Percentiles rank a stretch among this genome's conserved stretches.
phyloP scores from a whole-genome alignment of 1,284 basidiomycete genomes.

The Puccinia horiana region DNA sequence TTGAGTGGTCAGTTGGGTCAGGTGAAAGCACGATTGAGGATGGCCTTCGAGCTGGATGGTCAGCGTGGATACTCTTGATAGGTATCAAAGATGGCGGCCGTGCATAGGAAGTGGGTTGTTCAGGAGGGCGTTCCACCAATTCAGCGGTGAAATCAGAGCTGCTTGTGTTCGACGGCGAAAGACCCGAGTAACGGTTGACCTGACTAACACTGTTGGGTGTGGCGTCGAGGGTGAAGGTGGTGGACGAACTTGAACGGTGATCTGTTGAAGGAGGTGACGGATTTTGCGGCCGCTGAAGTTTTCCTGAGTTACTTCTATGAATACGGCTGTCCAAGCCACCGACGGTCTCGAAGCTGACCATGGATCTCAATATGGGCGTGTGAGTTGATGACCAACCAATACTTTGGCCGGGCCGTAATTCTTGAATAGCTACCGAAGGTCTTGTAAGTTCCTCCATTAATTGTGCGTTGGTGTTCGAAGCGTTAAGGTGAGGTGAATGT shows the following conservation, averaged over 20 bases:
- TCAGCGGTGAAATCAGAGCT: constrained; percentile 20
- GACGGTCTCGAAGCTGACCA: background rate
- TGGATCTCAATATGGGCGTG: background rate
- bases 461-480: background rate
- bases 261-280: constrained; percentile 4
- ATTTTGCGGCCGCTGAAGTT: background rate
- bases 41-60: background rate
- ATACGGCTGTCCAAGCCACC: background rate
- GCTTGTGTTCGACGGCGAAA: background rate
- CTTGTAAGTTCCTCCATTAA: background rate
- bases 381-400: background rate
- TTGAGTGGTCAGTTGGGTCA: background rate
- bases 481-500: background rate
- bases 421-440: background rate
- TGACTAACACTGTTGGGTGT: background rate
- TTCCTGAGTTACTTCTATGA: background rate
- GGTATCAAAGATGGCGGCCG: constrained; percentile 1
- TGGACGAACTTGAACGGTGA: background rate
- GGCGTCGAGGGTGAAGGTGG: background rate
- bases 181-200: background rate
- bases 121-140: constrained; percentile 7
- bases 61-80: background rate
- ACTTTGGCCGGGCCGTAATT: background rate
- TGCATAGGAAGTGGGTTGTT: background rate
- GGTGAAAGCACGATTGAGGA: background rate